Conservation (phyloP, 371 early-diverging fungal species). For the Mucor circinelloides region DNA sequence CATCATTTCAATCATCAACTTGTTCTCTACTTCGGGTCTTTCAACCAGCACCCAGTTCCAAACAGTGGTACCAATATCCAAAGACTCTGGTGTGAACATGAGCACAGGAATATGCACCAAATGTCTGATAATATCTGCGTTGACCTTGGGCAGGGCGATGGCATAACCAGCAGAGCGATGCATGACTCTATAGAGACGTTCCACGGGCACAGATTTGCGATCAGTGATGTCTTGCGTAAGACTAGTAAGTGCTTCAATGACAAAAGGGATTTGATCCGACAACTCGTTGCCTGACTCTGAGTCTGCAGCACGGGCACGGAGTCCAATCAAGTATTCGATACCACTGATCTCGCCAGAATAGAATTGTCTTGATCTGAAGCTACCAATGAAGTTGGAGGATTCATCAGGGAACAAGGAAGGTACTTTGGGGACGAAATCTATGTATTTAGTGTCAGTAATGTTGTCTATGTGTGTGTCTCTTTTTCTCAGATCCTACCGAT, state of each 20-base stretch:
- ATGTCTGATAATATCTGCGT: conserved; percentile 77
- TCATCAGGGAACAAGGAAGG: conserved; percentile 52
- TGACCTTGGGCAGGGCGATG: conserved; percentile 33
- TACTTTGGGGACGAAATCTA: conserved; percentile 49
- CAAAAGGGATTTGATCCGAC: conserved; percentile 43
- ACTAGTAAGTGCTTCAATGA: conserved; percentile 36
- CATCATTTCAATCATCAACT: conserved; percentile 81
- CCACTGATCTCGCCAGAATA: conserved; percentile 66
- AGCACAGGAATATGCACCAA: conserved; percentile 87
- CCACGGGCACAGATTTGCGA: conserved; percentile 45
- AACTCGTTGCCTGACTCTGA: conserved; percentile 18
- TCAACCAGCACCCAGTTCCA: conserved; percentile 90
- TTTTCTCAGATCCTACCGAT: too few relatives aligned
- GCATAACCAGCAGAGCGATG: conserved; percentile 24
- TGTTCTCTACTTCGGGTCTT: conserved; percentile 70
- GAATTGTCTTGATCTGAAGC: conserved; percentile 58
- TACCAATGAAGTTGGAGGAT: conserved; percentile 62
- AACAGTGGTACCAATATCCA: conserved; percentile 79
- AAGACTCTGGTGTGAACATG: conserved; percentile 75
- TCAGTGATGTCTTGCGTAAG: conserved; percentile 48
- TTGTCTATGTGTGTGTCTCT: too few relatives aligned
- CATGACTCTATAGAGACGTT: conserved; percentile 52
- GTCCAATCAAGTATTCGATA: conserved; percentile 40
- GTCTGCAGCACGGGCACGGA: conserved; percentile 3
- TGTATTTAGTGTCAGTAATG: background rate